Evolutionary conservation across 139 green algal genomes (phyloP), one percentile per base, ranked within the genome.

Genomic region (Gonium pectorale): DNA sequence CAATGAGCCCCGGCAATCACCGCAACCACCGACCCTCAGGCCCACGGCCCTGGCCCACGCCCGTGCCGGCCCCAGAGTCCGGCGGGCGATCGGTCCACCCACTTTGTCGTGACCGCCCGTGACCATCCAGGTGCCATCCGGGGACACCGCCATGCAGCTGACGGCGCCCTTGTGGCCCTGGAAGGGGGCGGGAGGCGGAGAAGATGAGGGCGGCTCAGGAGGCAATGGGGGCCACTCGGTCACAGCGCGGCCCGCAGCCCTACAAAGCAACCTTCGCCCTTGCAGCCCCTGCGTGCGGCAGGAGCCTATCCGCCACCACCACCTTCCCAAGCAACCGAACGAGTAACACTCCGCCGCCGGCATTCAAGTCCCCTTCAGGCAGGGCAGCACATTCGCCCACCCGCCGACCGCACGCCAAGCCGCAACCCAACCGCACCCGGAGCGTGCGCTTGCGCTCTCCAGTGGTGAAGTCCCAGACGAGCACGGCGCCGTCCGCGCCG

Each of bases 161-260:
- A 88, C 64, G 0, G 83, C 37, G 63, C 83, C 83, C 38, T 79
- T 78, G 74, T 88, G 82, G 35, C 82, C 70, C 70, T 81, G 74
- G 7, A 26, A 52, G 54, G 11, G 54, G 17, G 54, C 54, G 22
- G 54, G 54, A 46, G 22, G 38, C 5, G 31, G 2, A 64, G 31
- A 7, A 56, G 62, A 31, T 5, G 31, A 41, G 41, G 41, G 40
- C 27, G 26, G 26, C 41, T 29, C 13, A 38, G 40, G 41, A 51
- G 62, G 62, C 5, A n/a, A 24, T 11, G 26, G 62, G 62, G 62
- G 31, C 5, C 49, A 17, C 49, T 56, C 49, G 49, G 49, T 56
- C 49, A 56, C n/a, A n/a, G n/a, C n/a, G n/a, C n/a, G n/a, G n/a
- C n/a, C n/a, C n/a, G n/a, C n/a, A n/a, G n/a, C n/a, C n/a, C n/a